Conservation (phyloP, 371 early-diverging fungal genomes). For the Mortierella sp. region DNA sequence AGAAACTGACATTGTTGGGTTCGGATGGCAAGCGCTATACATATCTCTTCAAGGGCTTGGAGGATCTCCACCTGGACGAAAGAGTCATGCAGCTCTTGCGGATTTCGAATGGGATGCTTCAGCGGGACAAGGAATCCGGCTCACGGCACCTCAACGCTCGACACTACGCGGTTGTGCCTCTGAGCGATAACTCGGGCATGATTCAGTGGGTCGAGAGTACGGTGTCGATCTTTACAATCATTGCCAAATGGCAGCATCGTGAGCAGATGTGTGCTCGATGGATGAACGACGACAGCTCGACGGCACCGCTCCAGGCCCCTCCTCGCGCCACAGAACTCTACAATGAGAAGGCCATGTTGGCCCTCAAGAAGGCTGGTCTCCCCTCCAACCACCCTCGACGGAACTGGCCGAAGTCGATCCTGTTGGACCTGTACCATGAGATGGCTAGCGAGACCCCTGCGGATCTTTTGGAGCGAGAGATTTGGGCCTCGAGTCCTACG, state of each 20-base stretch:
- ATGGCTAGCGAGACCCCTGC: constrained; percentile 76
- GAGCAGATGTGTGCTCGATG: constrained; percentile 61
- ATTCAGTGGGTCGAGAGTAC: constrained; percentile 97
- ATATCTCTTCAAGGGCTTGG: constrained; percentile 89
- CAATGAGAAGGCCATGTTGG: constrained; percentile 50
- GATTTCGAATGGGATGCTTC: constrained; percentile 80
- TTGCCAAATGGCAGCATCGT: constrained; percentile 70
- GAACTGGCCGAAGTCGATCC: constrained; percentile 76
- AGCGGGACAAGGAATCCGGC: constrained; percentile 66
- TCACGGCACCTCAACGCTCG: constrained; percentile 73
- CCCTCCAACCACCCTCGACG: constrained; percentile 66
- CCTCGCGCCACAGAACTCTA: constrained; percentile 59
- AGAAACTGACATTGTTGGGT: constrained; percentile 82
- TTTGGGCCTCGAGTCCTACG: constrained; percentile 69
- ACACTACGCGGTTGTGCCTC: constrained; percentile 95
- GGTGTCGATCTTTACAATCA: constrained; percentile 72
- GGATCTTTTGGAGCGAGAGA: constrained; percentile 73
- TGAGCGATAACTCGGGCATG: constrained; percentile 95
- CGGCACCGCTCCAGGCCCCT: constrained; percentile 35
- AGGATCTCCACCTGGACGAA: constrained; percentile 95
- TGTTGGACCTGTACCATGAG: constrained; percentile 72
- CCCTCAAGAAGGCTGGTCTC: constrained; percentile 66
- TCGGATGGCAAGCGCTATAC: constrained; percentile 83
- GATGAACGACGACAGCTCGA: constrained; percentile 56
- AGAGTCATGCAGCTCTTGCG: constrained; percentile 88